A percentile compares a stretch with the other conserved stretches of the same genome.
Conservation (phyloP, 2,329 filamentous ascomycete species). For the Curvularia sp. region DNA sequence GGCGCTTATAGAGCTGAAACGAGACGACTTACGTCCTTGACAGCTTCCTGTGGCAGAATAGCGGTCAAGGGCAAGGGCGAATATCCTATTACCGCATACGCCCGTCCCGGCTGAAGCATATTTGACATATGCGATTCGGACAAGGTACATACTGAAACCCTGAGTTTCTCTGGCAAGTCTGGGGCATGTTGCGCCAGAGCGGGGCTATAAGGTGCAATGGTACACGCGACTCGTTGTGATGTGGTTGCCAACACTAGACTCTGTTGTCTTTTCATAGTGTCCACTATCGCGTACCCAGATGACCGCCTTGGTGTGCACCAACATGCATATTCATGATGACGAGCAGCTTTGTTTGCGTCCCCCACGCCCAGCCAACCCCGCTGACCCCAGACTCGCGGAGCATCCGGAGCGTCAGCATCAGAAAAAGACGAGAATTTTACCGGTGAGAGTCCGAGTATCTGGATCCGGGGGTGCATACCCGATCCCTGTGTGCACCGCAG, state of each 20-base stretch:
- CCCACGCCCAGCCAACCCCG: conserved; percentile 27
- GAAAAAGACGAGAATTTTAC: conserved; percentile 24
- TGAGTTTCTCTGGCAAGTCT: conserved; percentile 5
- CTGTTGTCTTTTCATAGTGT: not conserved
- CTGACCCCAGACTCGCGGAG: conserved; percentile 24
- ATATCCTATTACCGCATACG: conserved; percentile 7
- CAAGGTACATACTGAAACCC: conserved; percentile 1
- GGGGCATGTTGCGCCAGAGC: conserved; percentile 9
- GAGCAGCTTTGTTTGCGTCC: conserved; percentile 19
- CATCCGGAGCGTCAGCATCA: conserved; percentile 18
- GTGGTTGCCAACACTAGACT: conserved; percentile 8
- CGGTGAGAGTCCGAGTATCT: conserved; percentile 30
- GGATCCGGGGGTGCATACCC: conserved; percentile 35
- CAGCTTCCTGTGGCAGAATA: conserved; percentile 10
- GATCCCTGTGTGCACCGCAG: conserved; percentile 25
- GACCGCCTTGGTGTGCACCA: conserved; percentile 3
- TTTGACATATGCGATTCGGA: not conserved
- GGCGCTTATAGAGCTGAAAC: conserved; percentile 1
- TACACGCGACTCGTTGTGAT: conserved; percentile 14
- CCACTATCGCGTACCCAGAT: conserved; percentile 13
- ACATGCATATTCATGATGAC: conserved; percentile 10
- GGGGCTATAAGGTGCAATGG: conserved; percentile 7
- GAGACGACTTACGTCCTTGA: not conserved
- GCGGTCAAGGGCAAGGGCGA: conserved; percentile 7
- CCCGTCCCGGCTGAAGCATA: conserved; percentile 4